phyloP scores from a whole-genome alignment of 176 grass and related monocot species.

The sorghum (Sorghum bicolor) region DNA sequence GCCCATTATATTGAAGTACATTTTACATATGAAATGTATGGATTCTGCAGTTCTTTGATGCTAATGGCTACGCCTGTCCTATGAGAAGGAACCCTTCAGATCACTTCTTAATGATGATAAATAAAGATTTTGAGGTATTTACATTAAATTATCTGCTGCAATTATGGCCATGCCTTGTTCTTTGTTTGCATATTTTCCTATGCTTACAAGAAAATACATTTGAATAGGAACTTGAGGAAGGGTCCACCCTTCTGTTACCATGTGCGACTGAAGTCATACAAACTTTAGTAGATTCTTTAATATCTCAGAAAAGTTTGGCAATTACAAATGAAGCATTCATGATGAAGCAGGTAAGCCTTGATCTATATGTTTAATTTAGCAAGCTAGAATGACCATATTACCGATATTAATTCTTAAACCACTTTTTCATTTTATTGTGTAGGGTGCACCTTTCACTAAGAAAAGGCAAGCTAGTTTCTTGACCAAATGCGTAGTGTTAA shows the following conservation, averaged over 20 bases:
- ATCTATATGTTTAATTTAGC: neutral
- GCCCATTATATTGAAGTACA: neutral
- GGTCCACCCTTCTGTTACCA: neutral
- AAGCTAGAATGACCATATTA: neutral
- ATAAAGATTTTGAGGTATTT: conserved; percentile 64
- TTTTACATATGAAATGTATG: neutral
- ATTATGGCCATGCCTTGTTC: neutral
- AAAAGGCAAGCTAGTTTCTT: conserved; percentile 30
- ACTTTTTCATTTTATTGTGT: neutral
- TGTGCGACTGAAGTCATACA: conserved; percentile 1
- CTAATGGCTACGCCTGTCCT: conserved; percentile 60
- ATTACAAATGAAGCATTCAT: neutral
- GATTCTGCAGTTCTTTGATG: conserved; percentile 49
- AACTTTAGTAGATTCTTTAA: neutral
- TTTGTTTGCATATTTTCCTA: neutral
- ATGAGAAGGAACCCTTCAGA: conserved; percentile 56
- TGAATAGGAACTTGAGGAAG: conserved; percentile 5
- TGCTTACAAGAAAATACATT: neutral
- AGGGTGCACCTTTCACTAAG: conserved; percentile 14
- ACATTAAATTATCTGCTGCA: neutral
- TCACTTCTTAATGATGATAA: conserved; percentile 59
- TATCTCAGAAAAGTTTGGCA: neutral
- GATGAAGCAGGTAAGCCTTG: neutral
- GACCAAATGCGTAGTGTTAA: conserved; percentile 37
- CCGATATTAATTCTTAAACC: neutral